phyloP scores from a whole-genome alignment of 257 asterid genomes.

The Oldenlandia corymbosa region DNA sequence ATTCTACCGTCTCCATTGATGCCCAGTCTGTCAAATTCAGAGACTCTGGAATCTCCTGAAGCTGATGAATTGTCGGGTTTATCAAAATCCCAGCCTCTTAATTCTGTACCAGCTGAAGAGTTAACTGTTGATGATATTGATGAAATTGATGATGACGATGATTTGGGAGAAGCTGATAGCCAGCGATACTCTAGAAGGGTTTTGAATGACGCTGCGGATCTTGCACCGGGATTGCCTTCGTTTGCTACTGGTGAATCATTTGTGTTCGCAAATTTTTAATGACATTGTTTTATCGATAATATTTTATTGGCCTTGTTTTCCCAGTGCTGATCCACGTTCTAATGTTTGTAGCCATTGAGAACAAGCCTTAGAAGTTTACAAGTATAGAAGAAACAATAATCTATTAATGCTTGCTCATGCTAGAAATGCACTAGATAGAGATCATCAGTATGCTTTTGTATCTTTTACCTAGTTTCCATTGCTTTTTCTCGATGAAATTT shows the following conservation, averaged over 20 bases:
- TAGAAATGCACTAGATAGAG: neutral
- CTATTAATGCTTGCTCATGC: neutral
- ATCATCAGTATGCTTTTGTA: neutral
- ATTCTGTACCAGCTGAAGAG: slow-evolving; percentile 53
- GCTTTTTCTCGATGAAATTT: too few relatives aligned
- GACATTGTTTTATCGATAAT: neutral
- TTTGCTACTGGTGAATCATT: slow-evolving; percentile 66
- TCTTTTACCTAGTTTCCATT: neutral
- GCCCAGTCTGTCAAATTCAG: slow-evolving; percentile 46
- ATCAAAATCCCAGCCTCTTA: slow-evolving; percentile 62
- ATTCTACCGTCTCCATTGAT: slow-evolving; percentile 49
- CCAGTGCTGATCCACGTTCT: neutral
- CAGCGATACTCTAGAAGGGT: slow-evolving; percentile 87
- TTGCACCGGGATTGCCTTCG: slow-evolving; percentile 70
- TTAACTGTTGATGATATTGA: slow-evolving; percentile 91
- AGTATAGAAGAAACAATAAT: neutral
- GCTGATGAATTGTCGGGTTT: slow-evolving; percentile 52
- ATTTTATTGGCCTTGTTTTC: neutral
- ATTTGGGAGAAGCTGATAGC: slow-evolving; percentile 61
- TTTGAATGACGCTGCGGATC: slow-evolving; percentile 87
- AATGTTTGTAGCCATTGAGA: neutral
- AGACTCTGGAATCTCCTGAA: slow-evolving; percentile 56
- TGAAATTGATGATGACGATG: slow-evolving; percentile 67
- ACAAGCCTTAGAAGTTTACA: neutral
- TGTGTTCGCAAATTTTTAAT: neutral